Evolutionary conservation across 139 green algal genomes (phyloP), one percentile per base, ranked within the genome.

Genomic region (Gonium pectorale): DNA sequence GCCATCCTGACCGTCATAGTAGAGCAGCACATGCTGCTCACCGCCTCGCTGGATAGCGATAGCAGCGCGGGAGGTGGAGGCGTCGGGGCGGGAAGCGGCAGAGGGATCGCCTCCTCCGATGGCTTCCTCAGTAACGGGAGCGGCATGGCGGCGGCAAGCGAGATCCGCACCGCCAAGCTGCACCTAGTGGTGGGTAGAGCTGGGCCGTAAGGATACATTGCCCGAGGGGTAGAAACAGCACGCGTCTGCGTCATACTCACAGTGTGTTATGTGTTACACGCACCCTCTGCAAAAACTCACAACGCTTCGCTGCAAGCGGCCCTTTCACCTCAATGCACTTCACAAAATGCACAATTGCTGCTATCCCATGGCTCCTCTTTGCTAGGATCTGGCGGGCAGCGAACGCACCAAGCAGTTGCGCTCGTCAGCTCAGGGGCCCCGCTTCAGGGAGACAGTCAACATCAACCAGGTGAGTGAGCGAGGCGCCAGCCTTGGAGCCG

Each of bases 391-490:
- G 38, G 90, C 90, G 21, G 90, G 90, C 35, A 87, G 68, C 21
- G 90, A 93, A 59, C 85, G 90, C 33, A 82, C 78, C 35, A 90
- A 91, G 81, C 72, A 83, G 77, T 62, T 83, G 43, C 60, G 77
- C 19, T 72, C 77, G 1, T 83, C 77, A 31, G 38, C 64, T 41
- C 33, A 72, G 63, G 88, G 85, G 22, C 29, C 69, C 7, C 86
- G 90, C 38, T 87, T 95, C 41, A 83, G 84, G 33, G 92, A 95
- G 85, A 83, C 89, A 13, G 84, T 91, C 44, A 90, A 92, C 88
- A 95, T 95, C 90, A 96, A 96, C 85, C 86, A 90, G 87, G 90
- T 88, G 40, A 22, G 67, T 13, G 46, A n/a, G n/a, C n/a, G n/a
- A n/a, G n/a, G n/a, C n/a, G n/a, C n/a, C n/a, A n/a, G n/a, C n/a